Base-by-base conservation (phyloP, 1,139 yeast species). In the Suhomyces guaymorum region DNA sequence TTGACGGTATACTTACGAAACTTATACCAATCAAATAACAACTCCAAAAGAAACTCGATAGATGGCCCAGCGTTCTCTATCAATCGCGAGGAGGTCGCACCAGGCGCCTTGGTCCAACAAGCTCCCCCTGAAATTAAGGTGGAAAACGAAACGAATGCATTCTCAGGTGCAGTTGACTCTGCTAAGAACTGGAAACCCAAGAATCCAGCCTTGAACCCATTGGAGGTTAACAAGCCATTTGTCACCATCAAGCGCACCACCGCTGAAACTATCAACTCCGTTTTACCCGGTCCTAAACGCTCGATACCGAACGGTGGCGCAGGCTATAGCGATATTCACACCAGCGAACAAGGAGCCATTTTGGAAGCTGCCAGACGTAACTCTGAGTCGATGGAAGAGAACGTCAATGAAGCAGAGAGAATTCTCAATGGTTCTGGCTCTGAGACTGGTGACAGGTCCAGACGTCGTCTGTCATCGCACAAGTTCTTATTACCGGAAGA, bases 171-270 rank as follows among this genome's bases (percentile, higher is more conserved):
- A 2, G 46, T 48, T 4, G 48, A 39, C 21, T 39, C 35, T 6
- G 39, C 54, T 15, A 61, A 61, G 38, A 44, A 48, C 24, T 66
- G 69, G 69, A 64, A 58, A 48, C 87, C 87, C 2, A 73, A 76
- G 28, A 90, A 90, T 55, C 78, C 80, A 25, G 97, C 97, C 1
- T 68, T 83, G 11, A 85, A 89, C 54, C 97, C 97, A 3, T 65
- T 84, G 41, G 78, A 77, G 37, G 83, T 95, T 1, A 74, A 70
- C 30, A 87, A 84, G 49, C 57, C 83, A 5, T 82, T 77, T 58
- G 86, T 83, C 15, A 80, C 81, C 11, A 82, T 83, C 47, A 83
- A 83, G 55, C 70, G 78, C 44, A 85, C 75, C 52, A 41, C 54
- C 13, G 42, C 63, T 5, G 46, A 43, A 13, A 55, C 55, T 10